Conservation (phyloP, 495 filamentous ascomycete species). For the Xylaria nigripes region DNA sequence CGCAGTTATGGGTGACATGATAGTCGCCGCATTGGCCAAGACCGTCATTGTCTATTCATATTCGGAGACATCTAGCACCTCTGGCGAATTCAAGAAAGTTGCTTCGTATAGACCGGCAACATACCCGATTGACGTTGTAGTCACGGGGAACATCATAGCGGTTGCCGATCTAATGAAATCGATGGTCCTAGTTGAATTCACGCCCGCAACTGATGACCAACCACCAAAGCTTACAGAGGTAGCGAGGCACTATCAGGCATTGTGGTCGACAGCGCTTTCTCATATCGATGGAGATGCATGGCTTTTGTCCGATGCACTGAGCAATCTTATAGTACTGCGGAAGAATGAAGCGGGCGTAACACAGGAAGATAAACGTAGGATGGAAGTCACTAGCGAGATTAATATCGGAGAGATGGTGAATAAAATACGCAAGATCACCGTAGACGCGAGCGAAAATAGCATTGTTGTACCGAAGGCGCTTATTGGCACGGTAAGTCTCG, state of each 20-base stretch:
- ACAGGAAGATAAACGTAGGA: constrained; percentile 58
- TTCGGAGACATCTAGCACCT: constrained; percentile 37
- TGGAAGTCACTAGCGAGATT: constrained; percentile 72
- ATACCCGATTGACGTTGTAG: constrained; percentile 73
- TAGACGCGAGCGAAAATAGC: constrained; percentile 50
- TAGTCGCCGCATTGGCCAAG: constrained; percentile 79
- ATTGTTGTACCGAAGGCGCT: constrained; percentile 77
- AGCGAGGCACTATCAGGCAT: constrained; percentile 69
- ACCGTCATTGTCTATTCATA: constrained; percentile 65
- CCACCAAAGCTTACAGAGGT: constrained; percentile 56
- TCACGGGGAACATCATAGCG: constrained; percentile 63
- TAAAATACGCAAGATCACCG: constrained; percentile 52
- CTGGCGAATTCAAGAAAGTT: constrained; percentile 51
- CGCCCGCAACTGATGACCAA: constrained; percentile 34
- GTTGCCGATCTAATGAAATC: constrained; percentile 95
- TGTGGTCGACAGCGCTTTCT: constrained; percentile 73
- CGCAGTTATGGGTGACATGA: constrained; percentile 62
- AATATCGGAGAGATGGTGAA: constrained; percentile 90
- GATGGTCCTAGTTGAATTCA: constrained; percentile 64
- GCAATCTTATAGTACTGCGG: constrained; percentile 73
- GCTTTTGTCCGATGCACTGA: constrained; percentile 74
- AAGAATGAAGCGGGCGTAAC: constrained; percentile 65
- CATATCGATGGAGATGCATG: constrained; percentile 62
- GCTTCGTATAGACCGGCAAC: constrained; percentile 75
- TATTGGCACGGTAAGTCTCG: constrained; percentile 66